Base-by-base conservation (phyloP, 768 basidiomycete genomes). In the Psilocybe tampanensis region DNA sequence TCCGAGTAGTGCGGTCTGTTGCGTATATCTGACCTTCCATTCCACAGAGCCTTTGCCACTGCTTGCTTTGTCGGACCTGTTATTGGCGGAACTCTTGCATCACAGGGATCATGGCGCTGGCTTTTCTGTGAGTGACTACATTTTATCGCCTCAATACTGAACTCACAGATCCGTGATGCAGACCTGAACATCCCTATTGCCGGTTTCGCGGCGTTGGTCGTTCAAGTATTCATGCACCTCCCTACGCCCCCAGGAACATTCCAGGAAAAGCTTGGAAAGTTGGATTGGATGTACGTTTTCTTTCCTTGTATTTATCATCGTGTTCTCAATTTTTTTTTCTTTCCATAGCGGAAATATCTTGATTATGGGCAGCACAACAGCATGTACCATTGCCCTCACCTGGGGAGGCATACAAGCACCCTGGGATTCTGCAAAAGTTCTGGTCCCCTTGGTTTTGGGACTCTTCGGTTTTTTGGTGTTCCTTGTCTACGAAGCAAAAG, bases 401-500 rank as follows among this genome's bases (percentile, higher is more conserved):
- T 83, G 79, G 79, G 83, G 76, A 32, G 83, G 84, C 1, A 66
- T 75, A 26, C 54, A 59, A 0, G 76, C 70, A 54, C 60, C 76
- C 1, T 86, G 84, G 83, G 39, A 53, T 5, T 76, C 75, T 0
- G 66, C 64, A 12, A 59, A 56, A 1, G 74, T 82, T n/a, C 70
- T 85, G 7, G 72, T 72, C 1, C 80, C 83, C 0, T 68, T 85
- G 0, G 64, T 77, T 22, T 22, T 82, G 17, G 84, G 84, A 0
- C 8, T 78, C 9, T 36, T 65, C 2, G 75, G 73, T 0, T 43
- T 85, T 2, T 70, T 52, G 0, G 59, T 44, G 1, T 84, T 80
- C 60, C 23, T 84, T 2, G 22, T 67, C 6, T 79, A 80, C 55
- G 84, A 85, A 56, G 65, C 60, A 0, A 56, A 29, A 0, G 62